A percentile compares a stretch with the other conserved stretches of the same genome.
Conservation (phyloP, 1,284 basidiomycete genomes). For the Melampsora americana region DNA sequence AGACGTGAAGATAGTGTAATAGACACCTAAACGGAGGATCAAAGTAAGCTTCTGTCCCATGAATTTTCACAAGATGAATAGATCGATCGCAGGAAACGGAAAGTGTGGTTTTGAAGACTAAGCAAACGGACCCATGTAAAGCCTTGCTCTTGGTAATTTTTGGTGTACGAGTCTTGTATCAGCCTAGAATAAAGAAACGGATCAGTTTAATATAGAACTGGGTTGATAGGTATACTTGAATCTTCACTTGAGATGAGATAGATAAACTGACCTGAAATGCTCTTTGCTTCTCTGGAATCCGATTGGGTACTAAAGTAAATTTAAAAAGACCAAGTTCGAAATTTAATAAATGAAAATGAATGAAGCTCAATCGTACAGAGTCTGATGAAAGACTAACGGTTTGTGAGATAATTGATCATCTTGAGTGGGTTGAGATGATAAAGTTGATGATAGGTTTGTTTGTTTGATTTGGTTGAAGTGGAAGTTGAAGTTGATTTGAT, state of each 20-base stretch:
- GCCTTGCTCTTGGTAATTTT: slow-evolving; percentile 49
- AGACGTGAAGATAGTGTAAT: slow-evolving; percentile 37
- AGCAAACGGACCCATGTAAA: slow-evolving; percentile 49
- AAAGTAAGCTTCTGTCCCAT: not conserved
- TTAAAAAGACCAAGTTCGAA: not conserved
- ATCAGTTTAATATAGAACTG: not conserved
- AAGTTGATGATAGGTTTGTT: not conserved
- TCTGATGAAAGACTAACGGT: slow-evolving; percentile 22
- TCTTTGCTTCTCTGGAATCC: slow-evolving; percentile 43
- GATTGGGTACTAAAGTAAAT: slow-evolving; percentile 27
- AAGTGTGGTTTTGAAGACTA: not conserved
- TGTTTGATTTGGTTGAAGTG: no score
- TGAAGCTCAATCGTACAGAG: not conserved
- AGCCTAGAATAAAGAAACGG: slow-evolving; percentile 30
- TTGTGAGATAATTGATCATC: slow-evolving; percentile 42
- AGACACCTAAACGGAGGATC: slow-evolving; percentile 4
- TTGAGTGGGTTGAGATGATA: not conserved
- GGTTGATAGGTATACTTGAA: not conserved
- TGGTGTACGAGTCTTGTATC: slow-evolving; percentile 49
- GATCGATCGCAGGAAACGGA: not conserved
- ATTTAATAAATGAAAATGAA: no score
- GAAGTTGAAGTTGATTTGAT: no score
- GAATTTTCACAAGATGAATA: not conserved
- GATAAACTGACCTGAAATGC: slow-evolving; percentile 28
- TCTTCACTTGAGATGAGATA: not conserved